These are phyloP conservation scores for Saturnispora bothae DNA, from an alignment of 805 yeast genomes.

Conservation along the genomic window DNA sequence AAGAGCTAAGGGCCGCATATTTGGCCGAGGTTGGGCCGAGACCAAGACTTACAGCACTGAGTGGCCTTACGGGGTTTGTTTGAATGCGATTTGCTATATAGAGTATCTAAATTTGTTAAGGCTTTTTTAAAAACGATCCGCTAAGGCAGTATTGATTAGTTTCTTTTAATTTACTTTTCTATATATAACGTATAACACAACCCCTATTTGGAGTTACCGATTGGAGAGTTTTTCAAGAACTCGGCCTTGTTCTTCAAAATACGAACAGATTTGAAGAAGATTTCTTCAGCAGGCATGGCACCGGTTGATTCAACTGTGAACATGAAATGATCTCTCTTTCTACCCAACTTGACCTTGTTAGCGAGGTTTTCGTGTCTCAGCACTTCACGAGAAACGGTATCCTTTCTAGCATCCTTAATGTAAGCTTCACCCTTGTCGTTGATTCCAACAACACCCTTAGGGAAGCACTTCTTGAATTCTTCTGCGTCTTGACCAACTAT, in stretches of 20 bases:
- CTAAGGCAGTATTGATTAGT: too few species aligned
- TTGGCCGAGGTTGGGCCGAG: conserved; percentile 4
- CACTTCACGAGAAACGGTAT: conserved; percentile 95
- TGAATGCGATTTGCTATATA: too few species aligned
- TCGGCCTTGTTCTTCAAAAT: conserved; percentile 79
- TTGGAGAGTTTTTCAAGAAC: conserved; percentile 69
- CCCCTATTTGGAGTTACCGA: conserved; percentile 31
- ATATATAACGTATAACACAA: conserved; percentile 1
- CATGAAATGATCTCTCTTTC: conserved; percentile 85
- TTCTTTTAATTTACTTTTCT: neutral
- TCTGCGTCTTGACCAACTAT: conserved; percentile 68
- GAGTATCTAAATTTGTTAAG: too few species aligned
- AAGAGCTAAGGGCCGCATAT: conserved; percentile 8
- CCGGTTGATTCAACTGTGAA: conserved; percentile 94
- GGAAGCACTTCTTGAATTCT: conserved; percentile 82
- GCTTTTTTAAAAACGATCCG: too few species aligned
- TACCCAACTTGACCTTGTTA: conserved; percentile 82
- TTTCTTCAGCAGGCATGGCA: conserved; percentile 94
- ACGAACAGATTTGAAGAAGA: conserved; percentile 82
- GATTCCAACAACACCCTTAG: conserved; percentile 83
- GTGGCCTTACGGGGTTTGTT: too few species aligned
- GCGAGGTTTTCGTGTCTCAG: conserved; percentile 86
- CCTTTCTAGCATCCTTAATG: conserved; percentile 85
- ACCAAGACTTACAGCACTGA: too few species aligned
- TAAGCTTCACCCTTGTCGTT: conserved; percentile 57